A percentile compares a stretch with the other conserved stretches of the same genome.
Conservation (phyloP, 768 basidiomycete species). For the Mycena venus region DNA sequence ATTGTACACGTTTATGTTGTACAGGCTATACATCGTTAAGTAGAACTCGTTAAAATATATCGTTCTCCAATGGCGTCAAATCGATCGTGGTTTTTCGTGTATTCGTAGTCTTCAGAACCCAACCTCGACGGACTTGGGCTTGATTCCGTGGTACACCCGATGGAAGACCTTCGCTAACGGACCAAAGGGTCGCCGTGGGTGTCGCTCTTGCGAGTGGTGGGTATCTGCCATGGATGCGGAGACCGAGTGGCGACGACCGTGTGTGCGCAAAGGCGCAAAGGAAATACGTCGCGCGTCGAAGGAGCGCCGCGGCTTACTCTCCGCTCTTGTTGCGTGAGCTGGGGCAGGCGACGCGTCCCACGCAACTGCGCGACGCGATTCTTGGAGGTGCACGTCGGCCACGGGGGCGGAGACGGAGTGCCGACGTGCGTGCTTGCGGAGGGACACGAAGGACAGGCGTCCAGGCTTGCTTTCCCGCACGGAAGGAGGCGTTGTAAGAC, state of each 20-base stretch:
- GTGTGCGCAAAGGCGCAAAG: neutral
- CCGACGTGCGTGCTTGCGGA: neutral
- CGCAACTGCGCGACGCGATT: no score
- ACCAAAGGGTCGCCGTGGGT: neutral
- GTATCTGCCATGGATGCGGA: neutral
- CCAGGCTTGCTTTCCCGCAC: neutral
- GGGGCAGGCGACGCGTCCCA: no score
- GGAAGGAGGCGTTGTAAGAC: neutral
- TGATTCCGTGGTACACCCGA: conserved; percentile 13
- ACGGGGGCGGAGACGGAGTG: neutral
- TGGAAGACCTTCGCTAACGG: neutral
- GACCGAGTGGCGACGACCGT: neutral
- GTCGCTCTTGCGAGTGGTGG: neutral
- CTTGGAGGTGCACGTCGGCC: neutral
- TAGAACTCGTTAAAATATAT: neutral
- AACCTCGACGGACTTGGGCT: neutral
- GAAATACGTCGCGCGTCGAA: conserved; percentile 4
- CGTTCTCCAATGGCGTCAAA: no score
- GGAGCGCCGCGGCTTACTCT: neutral
- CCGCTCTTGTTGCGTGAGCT: no score
- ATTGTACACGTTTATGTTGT: neutral
- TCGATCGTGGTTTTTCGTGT: no score
- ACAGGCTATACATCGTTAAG: neutral
- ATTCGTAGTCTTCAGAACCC: neutral
- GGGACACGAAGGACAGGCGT: neutral